A percentile compares a stretch with the other conserved stretches of the same genome.
Evolutionary conservation across 148 eudicot genomes (phyloP).

Genomic region (Silene latifolia): DNA sequence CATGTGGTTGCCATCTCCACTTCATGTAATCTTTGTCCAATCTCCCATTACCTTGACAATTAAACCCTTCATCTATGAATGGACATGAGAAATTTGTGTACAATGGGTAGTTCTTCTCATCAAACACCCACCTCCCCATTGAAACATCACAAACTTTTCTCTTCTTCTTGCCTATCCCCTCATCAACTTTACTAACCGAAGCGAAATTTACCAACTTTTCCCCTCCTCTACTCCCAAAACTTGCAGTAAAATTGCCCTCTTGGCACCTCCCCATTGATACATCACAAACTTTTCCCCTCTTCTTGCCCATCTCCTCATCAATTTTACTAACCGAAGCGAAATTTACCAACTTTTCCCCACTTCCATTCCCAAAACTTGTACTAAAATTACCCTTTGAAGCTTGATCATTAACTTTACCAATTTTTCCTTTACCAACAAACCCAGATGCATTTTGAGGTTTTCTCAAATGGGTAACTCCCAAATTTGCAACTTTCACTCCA

Average conservation of each 20-base stretch:
- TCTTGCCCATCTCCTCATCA: conserved; percentile 25
- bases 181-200: conserved; percentile 23
- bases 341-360: conserved; percentile 17
- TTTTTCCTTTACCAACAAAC: conserved; percentile 19
- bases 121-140: conserved; percentile 77
- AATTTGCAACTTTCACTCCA: conserved; percentile 26
- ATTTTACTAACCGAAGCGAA: conserved; percentile 18
- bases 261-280: conserved; percentile 58
- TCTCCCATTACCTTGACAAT: conserved; percentile 77
- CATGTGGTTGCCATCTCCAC: conserved; percentile 93
- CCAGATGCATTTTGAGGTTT: conserved; percentile 29
- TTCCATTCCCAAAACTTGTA: no score
- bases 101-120: conserved; percentile 67
- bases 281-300: conserved; percentile 46
- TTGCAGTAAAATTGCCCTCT: background rate
- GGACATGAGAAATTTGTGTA: conserved; percentile 72
- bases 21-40: conserved; percentile 66
- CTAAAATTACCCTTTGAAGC: conserved; percentile 22
- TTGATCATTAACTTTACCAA: conserved; percentile 66
- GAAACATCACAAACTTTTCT: conserved; percentile 56
- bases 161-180: conserved; percentile 22
- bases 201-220: conserved; percentile 17
- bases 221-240: background rate
- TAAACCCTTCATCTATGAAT: conserved; percentile 89
- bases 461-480: conserved; percentile 26